Conservation (phyloP, 2,329 filamentous ascomycete species). For the Xylariales sp. region DNA sequence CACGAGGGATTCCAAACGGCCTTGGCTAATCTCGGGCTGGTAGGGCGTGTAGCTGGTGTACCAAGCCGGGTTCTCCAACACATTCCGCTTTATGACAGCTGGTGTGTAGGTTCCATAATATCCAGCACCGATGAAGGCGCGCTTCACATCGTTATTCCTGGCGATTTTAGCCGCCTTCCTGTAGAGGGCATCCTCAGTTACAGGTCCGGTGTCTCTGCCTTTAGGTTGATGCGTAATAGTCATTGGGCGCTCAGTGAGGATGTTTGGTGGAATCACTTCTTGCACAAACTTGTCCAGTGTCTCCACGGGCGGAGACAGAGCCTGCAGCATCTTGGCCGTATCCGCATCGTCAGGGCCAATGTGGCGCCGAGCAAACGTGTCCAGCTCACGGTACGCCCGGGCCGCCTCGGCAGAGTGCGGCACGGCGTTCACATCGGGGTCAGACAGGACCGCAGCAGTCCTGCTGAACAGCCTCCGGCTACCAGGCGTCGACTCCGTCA, state of each 20-base stretch:
- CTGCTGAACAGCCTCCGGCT: conserved; percentile 13
- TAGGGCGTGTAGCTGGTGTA: conserved; percentile 98
- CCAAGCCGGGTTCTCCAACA: conserved; percentile 91
- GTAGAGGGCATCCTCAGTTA: conserved; percentile 57
- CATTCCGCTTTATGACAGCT: conserved; percentile 86
- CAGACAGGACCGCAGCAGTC: conserved; percentile 6
- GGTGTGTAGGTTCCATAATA: conserved; percentile 87
- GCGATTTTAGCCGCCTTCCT: conserved; percentile 30
- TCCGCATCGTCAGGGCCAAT: conserved; percentile 76
- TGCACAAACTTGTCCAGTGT: conserved; percentile 78
- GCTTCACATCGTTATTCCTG: conserved; percentile 33
- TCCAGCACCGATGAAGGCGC: conserved; percentile 79
- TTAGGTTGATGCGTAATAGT: conserved; percentile 36
- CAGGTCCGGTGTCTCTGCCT: conserved; percentile 38
- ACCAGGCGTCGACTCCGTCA: conserved; percentile 8
- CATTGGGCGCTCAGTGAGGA: conserved; percentile 64
- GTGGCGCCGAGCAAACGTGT: conserved; percentile 75
- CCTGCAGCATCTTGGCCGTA: conserved; percentile 72
- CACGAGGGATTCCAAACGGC: conserved; percentile 82
- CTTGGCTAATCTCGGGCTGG: conserved; percentile 96
- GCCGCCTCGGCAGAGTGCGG: conserved; percentile 13
- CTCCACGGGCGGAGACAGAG: conserved; percentile 67
- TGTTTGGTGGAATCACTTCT: conserved; percentile 77
- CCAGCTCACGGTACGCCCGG: conserved; percentile 31
- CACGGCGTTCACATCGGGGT: conserved; percentile 13